Percentiles rank a stretch among this genome's conserved stretches.
phyloP scores from a whole-genome alignment of 495 filamentous ascomycete genomes.

The Penicillium cataractarum region DNA sequence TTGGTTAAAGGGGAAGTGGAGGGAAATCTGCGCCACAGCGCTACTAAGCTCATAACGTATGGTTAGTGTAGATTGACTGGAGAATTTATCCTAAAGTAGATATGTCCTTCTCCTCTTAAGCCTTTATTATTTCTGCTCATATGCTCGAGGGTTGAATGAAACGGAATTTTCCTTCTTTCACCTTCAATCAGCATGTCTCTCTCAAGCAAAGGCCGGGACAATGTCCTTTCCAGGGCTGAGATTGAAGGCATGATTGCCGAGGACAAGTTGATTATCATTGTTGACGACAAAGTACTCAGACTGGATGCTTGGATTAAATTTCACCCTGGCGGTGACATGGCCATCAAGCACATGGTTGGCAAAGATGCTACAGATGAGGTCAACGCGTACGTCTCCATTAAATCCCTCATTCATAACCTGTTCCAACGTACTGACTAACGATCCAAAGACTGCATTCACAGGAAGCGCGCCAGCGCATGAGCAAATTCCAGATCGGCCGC shows the following conservation, averaged over 20 bases:
- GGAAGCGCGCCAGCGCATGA: conserved; percentile 77
- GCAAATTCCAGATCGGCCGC: conserved; percentile 79
- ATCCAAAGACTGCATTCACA: conserved; percentile 70
- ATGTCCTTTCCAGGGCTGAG: conserved; percentile 1
- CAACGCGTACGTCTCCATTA: conserved; percentile 67
- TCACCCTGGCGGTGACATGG: conserved; percentile 90
- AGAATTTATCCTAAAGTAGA: not conserved
- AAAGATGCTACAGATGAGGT: conserved; percentile 96
- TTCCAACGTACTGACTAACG: conserved; percentile 42
- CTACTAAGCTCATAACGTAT: not conserved
- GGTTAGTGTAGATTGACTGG: not conserved
- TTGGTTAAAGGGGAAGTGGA: not conserved
- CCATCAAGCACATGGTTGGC: conserved; percentile 93
- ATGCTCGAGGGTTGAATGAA: not conserved
- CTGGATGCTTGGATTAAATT: conserved; percentile 84
- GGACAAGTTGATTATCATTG: conserved; percentile 76
- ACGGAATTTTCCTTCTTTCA: not conserved
- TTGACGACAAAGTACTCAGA: conserved; percentile 79
- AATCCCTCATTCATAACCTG: too few relatives aligned
- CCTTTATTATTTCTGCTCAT: not conserved
- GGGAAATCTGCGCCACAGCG: not conserved
- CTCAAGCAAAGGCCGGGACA: not conserved
- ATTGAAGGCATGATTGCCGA: conserved; percentile 88
- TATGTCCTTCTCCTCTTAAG: not conserved
- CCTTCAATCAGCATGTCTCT: not conserved